These are phyloP conservation scores for Barbatosphaeria neglecta DNA, from an alignment of 495 filamentous ascomycete species.

Conservation along the genomic window DNA sequence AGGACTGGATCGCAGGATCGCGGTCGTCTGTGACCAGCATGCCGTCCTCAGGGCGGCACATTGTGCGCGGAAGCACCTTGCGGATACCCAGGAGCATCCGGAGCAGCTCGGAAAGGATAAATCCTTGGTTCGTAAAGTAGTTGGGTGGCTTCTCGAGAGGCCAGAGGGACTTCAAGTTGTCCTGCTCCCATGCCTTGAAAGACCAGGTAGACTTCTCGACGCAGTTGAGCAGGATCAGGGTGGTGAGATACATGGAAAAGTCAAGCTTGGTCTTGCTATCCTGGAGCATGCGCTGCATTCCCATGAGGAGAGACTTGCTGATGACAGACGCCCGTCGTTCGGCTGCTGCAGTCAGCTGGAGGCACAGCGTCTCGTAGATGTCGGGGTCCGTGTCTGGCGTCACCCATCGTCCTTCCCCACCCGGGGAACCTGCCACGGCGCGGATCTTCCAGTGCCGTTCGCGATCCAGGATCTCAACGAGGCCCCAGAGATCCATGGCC, in stretches of 20 bases:
- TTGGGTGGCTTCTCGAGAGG: constrained; percentile 58
- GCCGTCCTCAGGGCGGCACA: constrained; percentile 37
- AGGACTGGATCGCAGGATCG: constrained; percentile 40
- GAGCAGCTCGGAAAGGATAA: constrained; percentile 58
- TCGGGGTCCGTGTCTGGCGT: constrained; percentile 31
- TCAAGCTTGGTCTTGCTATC: constrained; percentile 54
- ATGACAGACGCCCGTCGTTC: constrained; percentile 59
- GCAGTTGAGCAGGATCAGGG: constrained; percentile 64
- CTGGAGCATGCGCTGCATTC: constrained; percentile 65
- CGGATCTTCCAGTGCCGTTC: constrained; percentile 53
- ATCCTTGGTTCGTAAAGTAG: constrained; percentile 57
- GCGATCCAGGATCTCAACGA: constrained; percentile 62
- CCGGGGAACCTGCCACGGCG: constrained; percentile 19
- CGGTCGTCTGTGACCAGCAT: constrained; percentile 42
- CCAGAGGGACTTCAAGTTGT: constrained; percentile 47
- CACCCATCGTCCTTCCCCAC: constrained; percentile 18
- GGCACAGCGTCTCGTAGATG: constrained; percentile 40
- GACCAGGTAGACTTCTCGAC: constrained; percentile 78
- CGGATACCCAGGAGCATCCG: constrained; percentile 67
- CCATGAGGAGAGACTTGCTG: constrained; percentile 58
- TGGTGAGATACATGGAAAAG: constrained; percentile 65
- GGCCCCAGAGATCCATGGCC: constrained; percentile 64
- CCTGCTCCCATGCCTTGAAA: constrained; percentile 62
- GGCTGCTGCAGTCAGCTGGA: constrained; percentile 61
- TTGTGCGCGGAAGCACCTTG: constrained; percentile 52